Evolutionary conservation across 106 monocot genomes (phyloP).

Genomic region (Allium sativum): DNA sequence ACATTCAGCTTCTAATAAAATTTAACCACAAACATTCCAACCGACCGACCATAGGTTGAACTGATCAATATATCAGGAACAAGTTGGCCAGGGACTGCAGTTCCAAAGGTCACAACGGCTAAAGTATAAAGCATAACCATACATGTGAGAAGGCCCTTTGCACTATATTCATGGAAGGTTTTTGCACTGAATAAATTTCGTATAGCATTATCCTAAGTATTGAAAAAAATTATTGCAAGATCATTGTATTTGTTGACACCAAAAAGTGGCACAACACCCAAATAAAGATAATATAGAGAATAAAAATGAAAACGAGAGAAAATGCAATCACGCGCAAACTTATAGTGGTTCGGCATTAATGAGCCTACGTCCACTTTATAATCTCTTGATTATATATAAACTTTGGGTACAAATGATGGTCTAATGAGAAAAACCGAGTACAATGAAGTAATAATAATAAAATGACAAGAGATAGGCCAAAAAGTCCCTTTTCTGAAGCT

Average conservation of each 20-base stretch:
- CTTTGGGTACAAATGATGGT: too few species aligned
- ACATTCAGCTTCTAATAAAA: constrained; percentile 82
- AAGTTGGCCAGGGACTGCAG: constrained; percentile 97
- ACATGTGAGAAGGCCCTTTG: constrained; percentile 87
- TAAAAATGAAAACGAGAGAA: too few species aligned
- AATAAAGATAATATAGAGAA: too few species aligned
- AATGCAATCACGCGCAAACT: too few species aligned
- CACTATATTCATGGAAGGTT: constrained; percentile 97
- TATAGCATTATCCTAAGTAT: constrained; percentile 99
- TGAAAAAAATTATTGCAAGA: constrained; percentile 97
- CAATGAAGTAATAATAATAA: too few species aligned
- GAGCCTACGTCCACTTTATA: too few species aligned
- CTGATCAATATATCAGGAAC: constrained; percentile 99
- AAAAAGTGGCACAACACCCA: too few species aligned
- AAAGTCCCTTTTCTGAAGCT: too few species aligned
- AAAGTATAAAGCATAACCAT: constrained; percentile 91
- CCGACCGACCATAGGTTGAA: constrained; percentile 94
- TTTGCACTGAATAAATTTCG: constrained; percentile 98
- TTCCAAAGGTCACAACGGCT: constrained; percentile 93
- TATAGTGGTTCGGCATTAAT: too few species aligned
- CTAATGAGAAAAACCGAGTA: too few species aligned
- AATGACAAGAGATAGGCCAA: too few species aligned
- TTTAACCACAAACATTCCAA: constrained; percentile 94
- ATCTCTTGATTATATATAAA: too few species aligned
- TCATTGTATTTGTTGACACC: constrained; percentile 99